Evolutionary conservation across 2,329 filamentous ascomycete species (phyloP), one percentile per base, ranked within the genome.

Genomic region (Xylariomycetidae sp.): DNA sequence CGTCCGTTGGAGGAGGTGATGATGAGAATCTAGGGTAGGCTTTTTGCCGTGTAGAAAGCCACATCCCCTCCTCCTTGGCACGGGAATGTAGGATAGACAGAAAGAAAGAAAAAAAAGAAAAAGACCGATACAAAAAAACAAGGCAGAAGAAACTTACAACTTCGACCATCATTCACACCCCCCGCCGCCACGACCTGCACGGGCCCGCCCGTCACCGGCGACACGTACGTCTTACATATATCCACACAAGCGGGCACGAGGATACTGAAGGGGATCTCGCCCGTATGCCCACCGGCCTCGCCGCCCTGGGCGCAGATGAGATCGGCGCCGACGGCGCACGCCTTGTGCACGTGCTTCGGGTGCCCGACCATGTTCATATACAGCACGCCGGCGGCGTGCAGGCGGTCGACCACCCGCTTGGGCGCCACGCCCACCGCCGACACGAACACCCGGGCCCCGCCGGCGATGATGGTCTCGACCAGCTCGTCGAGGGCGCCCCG

Each of bases 281-380:
- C 89, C 11, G 87, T 95, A 72, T 94, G 88, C 46, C 90, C 90
- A 59, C 89, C 89, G 41, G 89, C 89, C 69, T 96, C 90, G 54
- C 90, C 89, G 56, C 90, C 90, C 70, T 96, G 90, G 33, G 90
- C 90, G 70, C 89, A 95, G 69, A 97, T 95, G 54, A 96, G 82
- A 65, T 97, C 90, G 50, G 81, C 85, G 49, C 88, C 89, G 38
- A 37, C 25, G n/a, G 39, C 33, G 33, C 37, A 38, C 4, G 38
- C 38, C 18, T 42, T 42, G 6, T 30, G 18, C 15, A 38, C 40
- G 32, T 45, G 42, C 26, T 96, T 96, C 58, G 90, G 89, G 73
- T 96, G 90, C 46, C 90, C 90, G 62, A 96, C 88, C 90, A 96
- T 97, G 81, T 96, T 97, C 89, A 96, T 96, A 76, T 92, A 94